Evolutionary conservation across 2,329 filamentous ascomycete species (phyloP).

Genomic region (Ampelomyces quisqualis): DNA sequence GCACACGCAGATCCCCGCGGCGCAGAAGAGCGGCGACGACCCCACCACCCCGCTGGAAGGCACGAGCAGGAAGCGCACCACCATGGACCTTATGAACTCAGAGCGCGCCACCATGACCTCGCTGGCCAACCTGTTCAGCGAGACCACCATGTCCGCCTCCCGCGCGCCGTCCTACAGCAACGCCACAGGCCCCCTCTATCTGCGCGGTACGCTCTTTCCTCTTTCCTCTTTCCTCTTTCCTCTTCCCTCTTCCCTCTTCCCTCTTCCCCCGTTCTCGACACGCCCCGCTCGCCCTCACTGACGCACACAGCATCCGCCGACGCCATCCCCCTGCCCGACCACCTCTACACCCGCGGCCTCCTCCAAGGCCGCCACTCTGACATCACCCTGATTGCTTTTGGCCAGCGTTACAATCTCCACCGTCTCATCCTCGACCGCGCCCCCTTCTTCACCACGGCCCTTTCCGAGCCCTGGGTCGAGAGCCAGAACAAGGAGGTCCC

Average conservation of each 20-base stretch:
- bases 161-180: slow-evolving; percentile 48
- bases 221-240: no score
- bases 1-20: slow-evolving; percentile 43
- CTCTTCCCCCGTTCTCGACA: no score
- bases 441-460: slow-evolving; percentile 57
- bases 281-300: no score
- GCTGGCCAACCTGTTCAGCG: slow-evolving; percentile 49
- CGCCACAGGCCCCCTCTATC: slow-evolving; percentile 37
- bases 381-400: slow-evolving; percentile 56
- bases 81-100: slow-evolving; percentile 31
- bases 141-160: slow-evolving; percentile 43
- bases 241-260: no score
- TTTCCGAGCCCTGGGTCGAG: slow-evolving; percentile 59
- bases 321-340: slow-evolving; percentile 50
- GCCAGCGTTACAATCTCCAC: slow-evolving; percentile 54
- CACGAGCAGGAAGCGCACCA: slow-evolving; percentile 23
- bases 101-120: slow-evolving; percentile 48
- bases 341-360: slow-evolving; percentile 56
- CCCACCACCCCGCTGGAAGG: slow-evolving; percentile 46
- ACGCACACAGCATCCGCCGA: slow-evolving; percentile 37
- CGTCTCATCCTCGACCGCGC: slow-evolving; percentile 57
- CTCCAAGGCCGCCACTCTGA: slow-evolving; percentile 56
- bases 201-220: slow-evolving; percentile 34
- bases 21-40: slow-evolving; percentile 53
- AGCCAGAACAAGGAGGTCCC: slow-evolving; percentile 55